These are phyloP conservation scores for Mycena indigotica DNA, from an alignment of 768 basidiomycete species.

Conservation along the genomic window DNA sequence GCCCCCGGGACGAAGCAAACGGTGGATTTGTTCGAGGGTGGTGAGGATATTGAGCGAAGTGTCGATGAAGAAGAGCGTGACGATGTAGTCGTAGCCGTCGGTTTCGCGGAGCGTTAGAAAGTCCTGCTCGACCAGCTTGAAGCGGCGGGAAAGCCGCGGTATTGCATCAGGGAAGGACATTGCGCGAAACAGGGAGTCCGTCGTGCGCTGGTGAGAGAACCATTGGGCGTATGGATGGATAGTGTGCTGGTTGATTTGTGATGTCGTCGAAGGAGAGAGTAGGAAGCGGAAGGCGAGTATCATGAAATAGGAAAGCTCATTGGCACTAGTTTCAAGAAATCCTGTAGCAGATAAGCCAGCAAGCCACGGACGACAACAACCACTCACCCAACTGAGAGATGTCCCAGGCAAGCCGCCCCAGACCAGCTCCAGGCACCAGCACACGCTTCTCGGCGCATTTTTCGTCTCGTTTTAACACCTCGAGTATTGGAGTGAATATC, in stretches of 20 bases:
- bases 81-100: slow-evolving; percentile 57
- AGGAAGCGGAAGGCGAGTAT: slow-evolving; percentile 61
- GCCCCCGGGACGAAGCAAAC: slow-evolving; percentile 61
- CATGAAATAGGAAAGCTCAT: slow-evolving; percentile 70
- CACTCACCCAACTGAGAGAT: slow-evolving; percentile 57
- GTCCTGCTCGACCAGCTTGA: slow-evolving; percentile 58
- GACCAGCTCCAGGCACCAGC: slow-evolving; percentile 65
- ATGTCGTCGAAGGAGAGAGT: slow-evolving; percentile 49
- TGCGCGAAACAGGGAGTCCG: slow-evolving; percentile 50
- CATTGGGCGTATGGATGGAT: slow-evolving; percentile 66
- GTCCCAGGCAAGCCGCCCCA: slow-evolving; percentile 71
- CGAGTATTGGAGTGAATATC: slow-evolving; percentile 60
- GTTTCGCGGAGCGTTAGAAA: slow-evolving; percentile 45
- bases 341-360: slow-evolving; percentile 32
- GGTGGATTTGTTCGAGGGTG: slow-evolving; percentile 59
- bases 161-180: slow-evolving; percentile 64
- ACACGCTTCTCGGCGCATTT: slow-evolving; percentile 42
- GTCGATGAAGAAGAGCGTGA: slow-evolving; percentile 70
- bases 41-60: slow-evolving; percentile 56
- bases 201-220: slow-evolving; percentile 68
- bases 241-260: slow-evolving; percentile 45
- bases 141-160: slow-evolving; percentile 46
- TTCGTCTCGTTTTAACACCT: slow-evolving; percentile 40
- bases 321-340: slow-evolving; percentile 55
- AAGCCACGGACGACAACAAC: neutral